phyloP scores from a whole-genome alignment of 768 basidiomycete genomes.

The Boletus edulis region DNA sequence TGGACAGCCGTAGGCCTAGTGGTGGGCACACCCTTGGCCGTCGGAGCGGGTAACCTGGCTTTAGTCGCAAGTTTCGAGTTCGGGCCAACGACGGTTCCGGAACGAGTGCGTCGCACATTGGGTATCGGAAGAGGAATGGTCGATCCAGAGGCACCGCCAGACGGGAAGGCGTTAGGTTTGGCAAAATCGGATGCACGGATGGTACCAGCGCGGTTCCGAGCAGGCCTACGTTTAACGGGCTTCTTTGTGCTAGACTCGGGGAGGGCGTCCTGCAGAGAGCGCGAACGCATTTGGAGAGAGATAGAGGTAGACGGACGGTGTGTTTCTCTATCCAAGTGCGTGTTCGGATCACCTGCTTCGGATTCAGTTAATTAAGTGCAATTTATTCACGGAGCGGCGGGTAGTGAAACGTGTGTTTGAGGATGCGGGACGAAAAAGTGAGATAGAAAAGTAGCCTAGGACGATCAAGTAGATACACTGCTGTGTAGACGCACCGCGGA shows the following conservation, averaged over 20 bases:
- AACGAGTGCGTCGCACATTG: constrained; percentile 42
- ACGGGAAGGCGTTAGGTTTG: constrained; percentile 10
- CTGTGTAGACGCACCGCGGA: constrained; percentile 26
- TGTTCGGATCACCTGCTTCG: constrained; percentile 12
- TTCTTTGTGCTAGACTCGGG: constrained; percentile 13
- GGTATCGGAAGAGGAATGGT: neutral
- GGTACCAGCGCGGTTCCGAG: constrained; percentile 47
- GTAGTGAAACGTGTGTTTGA: neutral
- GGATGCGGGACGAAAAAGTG: neutral
- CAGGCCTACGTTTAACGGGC: neutral
- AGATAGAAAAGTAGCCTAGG: neutral
- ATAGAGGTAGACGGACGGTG: neutral
- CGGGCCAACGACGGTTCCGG: constrained; percentile 44
- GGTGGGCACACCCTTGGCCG: neutral
- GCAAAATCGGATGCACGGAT: constrained; percentile 49
- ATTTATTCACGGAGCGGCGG: neutral
- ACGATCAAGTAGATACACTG: neutral
- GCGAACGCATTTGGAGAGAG: constrained; percentile 13
- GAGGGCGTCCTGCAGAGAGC: constrained; percentile 20
- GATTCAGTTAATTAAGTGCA: constrained; percentile 7
- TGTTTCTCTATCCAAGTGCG: constrained; percentile 8
- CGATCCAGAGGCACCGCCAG: neutral
- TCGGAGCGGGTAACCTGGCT: neutral
- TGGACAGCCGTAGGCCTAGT: neutral
- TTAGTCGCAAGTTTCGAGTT: constrained; percentile 22